These are phyloP conservation scores for Amanita pallidorosea DNA, from an alignment of 768 basidiomycete species.

Conservation along the genomic window DNA sequence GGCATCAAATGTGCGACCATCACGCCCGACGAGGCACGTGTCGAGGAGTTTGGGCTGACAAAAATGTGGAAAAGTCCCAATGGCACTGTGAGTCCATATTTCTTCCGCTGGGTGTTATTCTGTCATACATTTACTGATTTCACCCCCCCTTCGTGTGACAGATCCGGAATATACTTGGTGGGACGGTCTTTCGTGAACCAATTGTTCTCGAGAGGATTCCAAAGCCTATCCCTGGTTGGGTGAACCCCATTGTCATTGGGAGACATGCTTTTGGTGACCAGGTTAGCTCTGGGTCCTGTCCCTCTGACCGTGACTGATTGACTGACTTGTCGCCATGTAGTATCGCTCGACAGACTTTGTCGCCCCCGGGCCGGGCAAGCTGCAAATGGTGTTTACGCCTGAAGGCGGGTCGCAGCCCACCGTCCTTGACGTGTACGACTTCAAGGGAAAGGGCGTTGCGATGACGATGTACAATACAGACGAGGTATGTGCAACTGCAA, in stretches of 20 bases:
- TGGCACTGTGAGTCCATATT: slow-evolving; percentile 57
- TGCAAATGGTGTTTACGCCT: slow-evolving; percentile 87
- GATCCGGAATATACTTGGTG: slow-evolving; percentile 97
- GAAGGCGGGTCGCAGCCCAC: slow-evolving; percentile 58
- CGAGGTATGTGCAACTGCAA: slow-evolving; percentile 36
- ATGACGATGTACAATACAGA: slow-evolving; percentile 99
- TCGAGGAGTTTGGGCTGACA: slow-evolving; percentile 95
- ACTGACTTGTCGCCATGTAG: slow-evolving; percentile 21
- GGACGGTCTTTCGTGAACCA: slow-evolving; percentile 98
- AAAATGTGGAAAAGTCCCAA: slow-evolving; percentile 99
- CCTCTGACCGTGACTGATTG: background rate
- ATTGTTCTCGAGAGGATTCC: slow-evolving; percentile 89
- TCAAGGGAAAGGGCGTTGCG: slow-evolving; percentile 86
- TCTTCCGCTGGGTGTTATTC: background rate
- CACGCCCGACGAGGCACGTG: slow-evolving; percentile 94
- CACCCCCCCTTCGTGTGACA: slow-evolving; percentile 15
- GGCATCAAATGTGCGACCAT: slow-evolving; percentile 99
- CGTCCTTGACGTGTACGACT: slow-evolving; percentile 82
- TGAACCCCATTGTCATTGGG: slow-evolving; percentile 92
- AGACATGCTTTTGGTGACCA: slow-evolving; percentile 98
- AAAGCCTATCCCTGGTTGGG: slow-evolving; percentile 92
- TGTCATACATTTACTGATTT: background rate
- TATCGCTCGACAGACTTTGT: slow-evolving; percentile 93
- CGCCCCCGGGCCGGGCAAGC: slow-evolving; percentile 85
- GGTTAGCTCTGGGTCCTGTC: slow-evolving; percentile 22